Percentiles rank a stretch among this genome's conserved stretches.
Evolutionary conservation across 1,139 yeast species (phyloP).

Genomic region (Sugiyamaella xylanicola): DNA sequence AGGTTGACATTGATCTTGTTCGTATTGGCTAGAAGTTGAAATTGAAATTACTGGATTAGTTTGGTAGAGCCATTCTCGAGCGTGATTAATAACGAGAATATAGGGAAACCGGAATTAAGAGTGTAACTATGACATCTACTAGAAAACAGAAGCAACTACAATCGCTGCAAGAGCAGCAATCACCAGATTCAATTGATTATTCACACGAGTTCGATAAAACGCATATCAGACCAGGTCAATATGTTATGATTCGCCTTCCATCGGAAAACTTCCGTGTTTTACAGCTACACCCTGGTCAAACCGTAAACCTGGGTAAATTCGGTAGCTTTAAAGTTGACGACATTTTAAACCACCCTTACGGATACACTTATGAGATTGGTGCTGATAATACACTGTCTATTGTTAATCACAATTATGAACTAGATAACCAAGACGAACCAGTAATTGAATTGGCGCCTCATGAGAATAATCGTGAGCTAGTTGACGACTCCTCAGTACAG

Average conservation of each 20-base stretch:
- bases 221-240: constrained; percentile 50
- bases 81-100: background rate
- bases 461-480: constrained; percentile 66
- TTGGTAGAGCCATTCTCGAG: no score
- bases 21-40: no score
- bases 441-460: constrained; percentile 35
- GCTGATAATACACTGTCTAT: constrained; percentile 42
- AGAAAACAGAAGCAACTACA: constrained; percentile 13
- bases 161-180: constrained; percentile 1
- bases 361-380: constrained; percentile 83
- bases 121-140: constrained; percentile 1
- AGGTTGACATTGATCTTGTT: no score
- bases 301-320: constrained; percentile 82
- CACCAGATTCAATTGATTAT: constrained; percentile 3
- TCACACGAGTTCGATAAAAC: constrained; percentile 21
- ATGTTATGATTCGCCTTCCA: constrained; percentile 74
- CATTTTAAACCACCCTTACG: constrained; percentile 78
- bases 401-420: constrained; percentile 33
- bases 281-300: constrained; percentile 59
- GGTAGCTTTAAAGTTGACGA: constrained; percentile 79
- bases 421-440: constrained; percentile 35
- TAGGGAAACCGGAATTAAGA: background rate
- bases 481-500: constrained; percentile 80
- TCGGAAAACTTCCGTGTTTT: constrained; percentile 76
- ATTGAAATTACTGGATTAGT: no score